Base-by-base conservation (phyloP, 768 basidiomycete species). In the Terana coerulea region DNA sequence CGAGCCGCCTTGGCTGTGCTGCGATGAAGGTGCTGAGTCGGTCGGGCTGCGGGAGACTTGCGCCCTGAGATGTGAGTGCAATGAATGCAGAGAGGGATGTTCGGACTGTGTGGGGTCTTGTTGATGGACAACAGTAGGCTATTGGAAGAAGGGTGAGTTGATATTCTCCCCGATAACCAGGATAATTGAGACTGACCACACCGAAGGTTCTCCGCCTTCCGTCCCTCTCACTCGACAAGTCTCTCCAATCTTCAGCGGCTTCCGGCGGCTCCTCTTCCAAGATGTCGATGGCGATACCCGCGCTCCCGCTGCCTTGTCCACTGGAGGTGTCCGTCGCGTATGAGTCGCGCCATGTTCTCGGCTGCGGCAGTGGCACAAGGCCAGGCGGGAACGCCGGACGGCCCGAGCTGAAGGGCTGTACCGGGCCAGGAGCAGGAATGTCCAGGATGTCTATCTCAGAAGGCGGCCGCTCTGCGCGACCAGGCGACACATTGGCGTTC, bases 191-290 rank as follows among this genome's bases (percentile, higher is more conserved):
- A 72, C 83, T 69, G 60, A 86, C 84, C 56, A 75, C 59, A 55
- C 86, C 86, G 64, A 86, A 86, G 6, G 84, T 84, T 24, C 78
- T 75, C 45, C 81, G 67, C 31, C 75, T 48, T 9, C 52, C 58
- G 36, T 64, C 65, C 3, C 64, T 50, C 17, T 68, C 69, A 30
- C 73, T 61, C 8, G 81, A 70, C 53, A 88, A 69, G 10, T 71
- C 70, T 52, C 79, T 72, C 88, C 88, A 89, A 4, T 77, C 70
- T 49, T 77, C 78, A 17, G 74, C 74, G 22, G 86, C 80, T 49
- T 62, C 62, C 2, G 88, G 87, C 7, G 88, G 87, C 21, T 75
- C 82, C 29, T 87, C 83, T 54, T 90, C 88, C 14, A 87, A 68
- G 5, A 86, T 61, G 60, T 88, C 84, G 17, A 82, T 75, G 3